Base-by-base conservation (phyloP, 2,329 filamentous ascomycete species). In the Akanthomyces dipterigenus region DNA sequence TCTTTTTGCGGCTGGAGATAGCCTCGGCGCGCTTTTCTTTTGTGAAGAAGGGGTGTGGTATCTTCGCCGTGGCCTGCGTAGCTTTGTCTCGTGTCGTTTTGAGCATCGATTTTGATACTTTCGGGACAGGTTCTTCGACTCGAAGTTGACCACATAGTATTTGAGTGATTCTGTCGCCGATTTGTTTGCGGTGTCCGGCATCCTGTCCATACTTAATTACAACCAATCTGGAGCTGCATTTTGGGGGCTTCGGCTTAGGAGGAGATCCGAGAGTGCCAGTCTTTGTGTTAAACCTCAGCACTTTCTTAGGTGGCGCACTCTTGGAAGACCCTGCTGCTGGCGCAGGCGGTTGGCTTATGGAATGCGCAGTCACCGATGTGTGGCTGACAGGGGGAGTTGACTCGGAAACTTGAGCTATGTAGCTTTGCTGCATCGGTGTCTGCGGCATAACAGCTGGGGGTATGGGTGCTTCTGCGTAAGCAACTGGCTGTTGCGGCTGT, bases 201-300 rank as follows among this genome's bases (percentile, higher is more conserved):
- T 83, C 80, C 5, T 67, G 69, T 2, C 82, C 83, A 68, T 93
- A 93, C 63, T 75, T 78, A 36, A 91, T 78, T 14, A 75, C 74
- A 2, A 86, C 80, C 5, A 89, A 63, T 24, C 72, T 72, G 5
- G 74, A 70, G 43, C 76, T 75, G 18, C 58, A 64, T 6, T 24
- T 62, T 26, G 65, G 69, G 1, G 69, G 67, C 65, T 85, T 88
- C 3, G 78, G 75, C 53, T 79, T 82, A 0, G 85, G 85, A 0
- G 86, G 83, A 5, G 84, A 84, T 4, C 84, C 83, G 55, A 87
- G 80, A 2, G 84, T 88, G 5, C 85, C 84, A 1, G 84, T 87
- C 63, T 79, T 82, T 1, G 78, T 77, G 63, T 88, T 86, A 66
- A 86, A 78, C 63, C 76, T 80, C 22, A 87, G 70, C 1, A 87